These are phyloP conservation scores for Rhodotorula sphaerocarpa DNA, from an alignment of 768 basidiomycete genomes.

Conservation along the genomic window DNA sequence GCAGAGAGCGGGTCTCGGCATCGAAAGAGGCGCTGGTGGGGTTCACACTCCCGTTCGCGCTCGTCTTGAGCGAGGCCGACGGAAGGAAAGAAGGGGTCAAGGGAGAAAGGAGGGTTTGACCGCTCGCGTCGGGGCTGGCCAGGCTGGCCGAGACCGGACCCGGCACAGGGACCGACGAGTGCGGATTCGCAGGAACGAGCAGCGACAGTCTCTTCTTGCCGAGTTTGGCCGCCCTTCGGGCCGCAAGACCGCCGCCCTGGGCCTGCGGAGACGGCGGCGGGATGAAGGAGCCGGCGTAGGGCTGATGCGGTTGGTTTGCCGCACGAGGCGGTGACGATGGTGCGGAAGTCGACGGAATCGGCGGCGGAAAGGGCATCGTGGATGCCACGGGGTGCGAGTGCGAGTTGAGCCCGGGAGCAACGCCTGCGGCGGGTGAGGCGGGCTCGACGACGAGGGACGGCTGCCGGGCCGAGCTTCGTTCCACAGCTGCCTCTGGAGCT, in stretches of 20 bases:
- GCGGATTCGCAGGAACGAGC: slow-evolving; percentile 29
- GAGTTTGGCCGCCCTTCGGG: slow-evolving; percentile 25
- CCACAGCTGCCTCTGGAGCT: background rate
- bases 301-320: background rate
- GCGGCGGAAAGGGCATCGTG: background rate
- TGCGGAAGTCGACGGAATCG: background rate
- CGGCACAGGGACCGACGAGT: background rate
- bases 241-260: slow-evolving; percentile 24
- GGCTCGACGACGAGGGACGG: slow-evolving; percentile 14
- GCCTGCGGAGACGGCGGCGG: background rate
- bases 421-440: slow-evolving; percentile 21
- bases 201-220: slow-evolving; percentile 40
- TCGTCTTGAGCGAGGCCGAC: background rate
- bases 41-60: background rate
- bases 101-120: slow-evolving; percentile 19
- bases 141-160: background rate
- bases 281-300: background rate
- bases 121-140: background rate
- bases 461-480: background rate
- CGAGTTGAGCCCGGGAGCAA: too few species aligned
- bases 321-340: background rate
- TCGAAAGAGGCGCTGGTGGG: background rate
- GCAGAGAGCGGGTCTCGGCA: slow-evolving; percentile 36
- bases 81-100: slow-evolving; percentile 12
- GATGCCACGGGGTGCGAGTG: background rate